Percentiles rank a stretch among this genome's conserved stretches.
phyloP scores from a whole-genome alignment of 225 moss, liverwort and hornwort genomes.

The Climacium dendroides region DNA sequence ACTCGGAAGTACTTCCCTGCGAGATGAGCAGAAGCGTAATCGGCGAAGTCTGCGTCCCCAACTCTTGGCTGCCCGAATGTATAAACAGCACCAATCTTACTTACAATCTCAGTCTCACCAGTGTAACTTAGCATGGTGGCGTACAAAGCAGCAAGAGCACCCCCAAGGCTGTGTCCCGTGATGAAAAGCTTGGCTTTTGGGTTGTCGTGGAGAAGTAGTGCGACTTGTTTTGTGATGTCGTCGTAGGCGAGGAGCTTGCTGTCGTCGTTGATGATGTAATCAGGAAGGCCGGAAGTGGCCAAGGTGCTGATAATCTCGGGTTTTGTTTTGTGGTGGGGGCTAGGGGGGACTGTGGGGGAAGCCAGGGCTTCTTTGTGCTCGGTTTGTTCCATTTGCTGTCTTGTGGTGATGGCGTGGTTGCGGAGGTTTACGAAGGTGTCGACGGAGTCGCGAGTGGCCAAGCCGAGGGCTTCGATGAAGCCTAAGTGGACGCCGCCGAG shows the following conservation, averaged over 20 bases:
- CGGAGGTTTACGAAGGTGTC: slow-evolving; percentile 16
- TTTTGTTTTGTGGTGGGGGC: slow-evolving; percentile 3
- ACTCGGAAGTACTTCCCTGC: slow-evolving; percentile 21
- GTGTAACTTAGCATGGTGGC: slow-evolving; percentile 33
- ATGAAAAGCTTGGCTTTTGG: slow-evolving; percentile 53
- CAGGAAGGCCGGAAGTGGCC: slow-evolving; percentile 7
- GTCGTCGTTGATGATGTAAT: background rate
- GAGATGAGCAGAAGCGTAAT: background rate
- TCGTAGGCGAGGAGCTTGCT: slow-evolving; percentile 46
- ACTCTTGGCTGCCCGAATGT: slow-evolving; percentile 79
- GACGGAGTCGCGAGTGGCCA: slow-evolving; percentile 27
- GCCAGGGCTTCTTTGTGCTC: background rate
- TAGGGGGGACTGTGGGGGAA: background rate
- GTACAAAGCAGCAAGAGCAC: slow-evolving; percentile 48
- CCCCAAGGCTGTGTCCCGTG: slow-evolving; percentile 77
- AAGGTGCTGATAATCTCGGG: background rate
- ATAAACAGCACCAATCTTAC: slow-evolving; percentile 45
- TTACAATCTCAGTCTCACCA: slow-evolving; percentile 3
- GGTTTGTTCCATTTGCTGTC: background rate
- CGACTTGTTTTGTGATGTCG: slow-evolving; percentile 15
- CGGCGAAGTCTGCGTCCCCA: slow-evolving; percentile 26
- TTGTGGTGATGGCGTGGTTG: background rate
- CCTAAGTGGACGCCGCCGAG: slow-evolving; percentile 53
- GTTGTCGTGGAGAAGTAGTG: slow-evolving; percentile 16
- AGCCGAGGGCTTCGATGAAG: slow-evolving; percentile 66